These are phyloP conservation scores for Cercospora berteroae DNA, from an alignment of 2,329 filamentous ascomycete genomes.

Conservation along the genomic window DNA sequence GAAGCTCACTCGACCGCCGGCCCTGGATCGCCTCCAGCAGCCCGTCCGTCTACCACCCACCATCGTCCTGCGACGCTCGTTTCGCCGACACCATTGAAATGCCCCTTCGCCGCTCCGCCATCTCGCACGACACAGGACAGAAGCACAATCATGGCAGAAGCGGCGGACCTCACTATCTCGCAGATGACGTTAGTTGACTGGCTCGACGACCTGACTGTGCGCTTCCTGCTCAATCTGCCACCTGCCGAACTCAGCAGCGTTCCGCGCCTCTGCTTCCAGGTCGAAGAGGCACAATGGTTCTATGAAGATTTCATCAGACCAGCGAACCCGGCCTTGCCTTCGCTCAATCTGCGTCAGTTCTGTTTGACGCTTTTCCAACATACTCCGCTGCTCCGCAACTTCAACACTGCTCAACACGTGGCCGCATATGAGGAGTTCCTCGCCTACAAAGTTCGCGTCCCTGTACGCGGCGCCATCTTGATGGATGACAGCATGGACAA, in stretches of 20 bases:
- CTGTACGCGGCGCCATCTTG: constrained; percentile 90
- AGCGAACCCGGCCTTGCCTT: constrained; percentile 70
- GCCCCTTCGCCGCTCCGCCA: constrained; percentile 19
- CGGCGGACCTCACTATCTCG: constrained; percentile 45
- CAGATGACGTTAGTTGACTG: constrained; percentile 90
- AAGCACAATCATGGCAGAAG: constrained; percentile 55
- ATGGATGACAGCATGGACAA: constrained; percentile 93
- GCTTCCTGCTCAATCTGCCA: constrained; percentile 96
- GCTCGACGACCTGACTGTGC: constrained; percentile 96
- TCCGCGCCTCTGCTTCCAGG: constrained; percentile 94
- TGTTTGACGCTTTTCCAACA: constrained; percentile 90
- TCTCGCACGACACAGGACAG: constrained; percentile 47
- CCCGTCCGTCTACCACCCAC: background rate
- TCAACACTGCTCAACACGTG: constrained; percentile 73
- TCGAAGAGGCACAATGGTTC: constrained; percentile 99
- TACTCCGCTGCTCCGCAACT: constrained; percentile 81
- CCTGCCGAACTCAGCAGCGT: constrained; percentile 85
- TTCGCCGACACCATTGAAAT: constrained; percentile 19
- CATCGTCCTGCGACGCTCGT: background rate
- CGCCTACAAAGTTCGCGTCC: constrained; percentile 89
- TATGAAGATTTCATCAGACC: constrained; percentile 99
- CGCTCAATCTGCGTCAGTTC: constrained; percentile 80
- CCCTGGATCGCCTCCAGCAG: constrained; percentile 14
- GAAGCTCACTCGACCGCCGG: constrained; percentile 9
- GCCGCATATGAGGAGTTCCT: constrained; percentile 89